These are phyloP conservation scores for Tubosaeta sp. DNA, from an alignment of 768 basidiomycete species.

Conservation along the genomic window DNA sequence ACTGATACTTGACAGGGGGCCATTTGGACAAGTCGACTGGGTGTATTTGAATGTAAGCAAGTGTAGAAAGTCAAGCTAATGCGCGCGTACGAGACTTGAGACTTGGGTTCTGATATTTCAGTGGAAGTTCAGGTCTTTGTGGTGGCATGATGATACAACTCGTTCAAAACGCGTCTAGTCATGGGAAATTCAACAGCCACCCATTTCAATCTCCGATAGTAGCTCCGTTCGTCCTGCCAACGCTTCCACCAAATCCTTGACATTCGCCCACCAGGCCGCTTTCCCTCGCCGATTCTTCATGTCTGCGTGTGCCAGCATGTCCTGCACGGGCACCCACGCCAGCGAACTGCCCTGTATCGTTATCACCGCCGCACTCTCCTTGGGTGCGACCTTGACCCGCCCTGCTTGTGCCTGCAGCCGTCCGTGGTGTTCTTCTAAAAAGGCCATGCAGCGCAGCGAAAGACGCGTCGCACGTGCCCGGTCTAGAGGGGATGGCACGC, in stretches of 20 bases:
- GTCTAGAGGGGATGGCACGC: conserved; percentile 92
- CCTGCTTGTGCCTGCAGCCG: conserved; percentile 46
- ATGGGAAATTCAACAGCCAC: conserved; percentile 32
- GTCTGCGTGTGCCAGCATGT: conserved; percentile 84
- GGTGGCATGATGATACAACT: conserved; percentile 30
- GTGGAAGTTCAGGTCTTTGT: conserved; percentile 50
- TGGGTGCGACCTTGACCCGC: conserved; percentile 51
- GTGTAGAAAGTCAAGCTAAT: accelerated
- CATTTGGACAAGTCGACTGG: conserved; percentile 43
- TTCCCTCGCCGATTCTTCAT: conserved; percentile 86
- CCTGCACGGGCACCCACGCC: conserved; percentile 77
- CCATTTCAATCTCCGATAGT: conserved; percentile 31
- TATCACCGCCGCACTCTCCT: conserved; percentile 81
- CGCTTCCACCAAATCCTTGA: conserved; percentile 68
- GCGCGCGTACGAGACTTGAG: conserved; percentile 41
- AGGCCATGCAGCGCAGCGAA: conserved; percentile 88
- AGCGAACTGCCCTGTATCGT: conserved; percentile 82
- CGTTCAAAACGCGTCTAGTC: conserved; percentile 32
- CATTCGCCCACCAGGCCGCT: conserved; percentile 69
- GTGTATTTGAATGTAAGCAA: background rate
- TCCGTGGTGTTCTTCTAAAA: conserved; percentile 81
- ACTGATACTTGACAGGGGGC: conserved; percentile 87
- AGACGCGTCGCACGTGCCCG: conserved; percentile 87
- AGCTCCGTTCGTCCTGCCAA: conserved; percentile 65
- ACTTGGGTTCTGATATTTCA: conserved; percentile 46